These are phyloP conservation scores for Phytophthora tubulina DNA, from an alignment of 352 stramenopile genomes.

Conservation along the genomic window DNA sequence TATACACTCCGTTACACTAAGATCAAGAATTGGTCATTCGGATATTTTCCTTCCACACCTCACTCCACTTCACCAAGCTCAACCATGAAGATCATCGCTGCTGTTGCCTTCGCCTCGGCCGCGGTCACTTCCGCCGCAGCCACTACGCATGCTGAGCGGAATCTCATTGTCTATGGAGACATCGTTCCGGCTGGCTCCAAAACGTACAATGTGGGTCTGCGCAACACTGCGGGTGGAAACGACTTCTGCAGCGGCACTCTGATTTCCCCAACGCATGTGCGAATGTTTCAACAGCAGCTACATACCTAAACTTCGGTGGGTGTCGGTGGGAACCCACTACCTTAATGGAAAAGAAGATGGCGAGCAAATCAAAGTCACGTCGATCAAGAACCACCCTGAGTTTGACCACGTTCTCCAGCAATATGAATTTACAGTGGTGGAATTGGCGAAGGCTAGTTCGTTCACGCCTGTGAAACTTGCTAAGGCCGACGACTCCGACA, in stretches of 20 bases:
- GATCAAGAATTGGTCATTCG: too few relatives aligned
- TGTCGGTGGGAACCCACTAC: constrained; percentile 22
- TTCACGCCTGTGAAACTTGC: constrained; percentile 18
- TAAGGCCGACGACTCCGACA: constrained; percentile 9
- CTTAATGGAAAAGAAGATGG: constrained; percentile 28
- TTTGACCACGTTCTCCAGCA: constrained; percentile 20
- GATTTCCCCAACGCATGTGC: constrained; percentile 25
- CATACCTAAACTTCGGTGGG: constrained; percentile 3
- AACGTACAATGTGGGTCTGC: constrained; percentile 42
- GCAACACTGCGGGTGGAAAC: neutral
- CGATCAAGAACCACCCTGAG: constrained; percentile 18
- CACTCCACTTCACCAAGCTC: too few relatives aligned
- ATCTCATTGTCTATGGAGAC: constrained; percentile 12
- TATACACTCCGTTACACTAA: too few relatives aligned
- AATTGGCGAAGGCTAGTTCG: constrained; percentile 44
- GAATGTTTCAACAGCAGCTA: constrained; percentile 7
- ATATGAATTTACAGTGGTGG: constrained; percentile 52
- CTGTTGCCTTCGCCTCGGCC: too few relatives aligned
- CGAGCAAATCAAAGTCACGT: constrained; percentile 25
- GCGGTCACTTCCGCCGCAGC: too few relatives aligned
- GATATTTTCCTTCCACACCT: too few relatives aligned
- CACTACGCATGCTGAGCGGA: too few relatives aligned
- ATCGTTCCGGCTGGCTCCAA: constrained; percentile 44
- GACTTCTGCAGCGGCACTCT: constrained; percentile 20
- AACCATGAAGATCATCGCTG: too few relatives aligned